Evolutionary conservation across 192 early-diverging fungal species (phyloP).

Genomic region (Backusella mclennaniae): DNA sequence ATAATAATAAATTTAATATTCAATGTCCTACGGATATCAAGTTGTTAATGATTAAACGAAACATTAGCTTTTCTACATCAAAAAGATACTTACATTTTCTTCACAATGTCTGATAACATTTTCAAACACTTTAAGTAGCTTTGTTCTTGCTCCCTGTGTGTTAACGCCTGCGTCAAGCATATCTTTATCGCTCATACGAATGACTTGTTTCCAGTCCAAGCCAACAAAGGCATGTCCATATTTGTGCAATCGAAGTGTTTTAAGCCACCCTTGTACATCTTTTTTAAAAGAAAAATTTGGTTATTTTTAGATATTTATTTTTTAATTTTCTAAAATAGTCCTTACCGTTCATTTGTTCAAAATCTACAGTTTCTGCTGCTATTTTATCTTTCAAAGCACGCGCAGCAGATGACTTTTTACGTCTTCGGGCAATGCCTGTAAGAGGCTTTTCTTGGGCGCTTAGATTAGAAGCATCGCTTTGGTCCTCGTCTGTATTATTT

Average conservation of each 20-base stretch:
- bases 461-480: constrained; percentile 14
- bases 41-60: neutral
- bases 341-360: constrained; percentile 35
- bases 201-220: constrained; percentile 29
- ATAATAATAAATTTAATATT: constrained; percentile 15
- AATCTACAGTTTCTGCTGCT: constrained; percentile 37
- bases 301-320: constrained; percentile 1
- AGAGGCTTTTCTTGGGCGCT: constrained; percentile 1
- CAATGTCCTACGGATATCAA: constrained; percentile 14
- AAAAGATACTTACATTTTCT: constrained; percentile 28
- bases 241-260: constrained; percentile 36
- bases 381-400: constrained; percentile 36
- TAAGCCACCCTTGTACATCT: constrained; percentile 37
- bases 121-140: constrained; percentile 39
- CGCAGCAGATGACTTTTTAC: constrained; percentile 34
- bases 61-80: constrained; percentile 1
- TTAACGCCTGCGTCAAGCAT: constrained; percentile 33
- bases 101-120: constrained; percentile 32
- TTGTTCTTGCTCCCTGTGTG: constrained; percentile 34
- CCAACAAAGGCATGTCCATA: constrained; percentile 36
- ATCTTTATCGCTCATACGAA: constrained; percentile 30
- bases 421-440: constrained; percentile 29
- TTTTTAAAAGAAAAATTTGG: neutral
- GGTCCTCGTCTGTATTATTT: constrained; percentile 2
- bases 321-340: neutral